phyloP scores from a whole-genome alignment of 371 early-diverging fungal species.

The Apophysomyces sp. region DNA sequence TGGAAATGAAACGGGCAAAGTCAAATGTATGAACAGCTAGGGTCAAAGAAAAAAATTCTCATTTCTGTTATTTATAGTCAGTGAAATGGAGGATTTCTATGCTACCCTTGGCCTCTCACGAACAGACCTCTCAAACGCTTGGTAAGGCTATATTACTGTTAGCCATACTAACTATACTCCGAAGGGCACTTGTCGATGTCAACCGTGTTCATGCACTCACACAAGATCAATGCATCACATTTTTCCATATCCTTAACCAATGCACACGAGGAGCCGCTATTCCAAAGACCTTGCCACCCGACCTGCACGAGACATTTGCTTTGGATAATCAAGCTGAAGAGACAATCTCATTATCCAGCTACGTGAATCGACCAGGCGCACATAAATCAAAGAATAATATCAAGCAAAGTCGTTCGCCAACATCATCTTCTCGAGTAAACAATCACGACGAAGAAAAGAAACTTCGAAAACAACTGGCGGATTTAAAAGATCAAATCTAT shows the following conservation, averaged over 20 bases:
- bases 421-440: neutral
- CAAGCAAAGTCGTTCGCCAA: neutral
- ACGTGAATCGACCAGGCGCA: conserved; percentile 45
- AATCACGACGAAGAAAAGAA: neutral
- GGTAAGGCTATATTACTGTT: conserved; percentile 15
- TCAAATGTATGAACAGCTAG: conserved; percentile 35
- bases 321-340: conserved; percentile 20
- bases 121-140: conserved; percentile 45
- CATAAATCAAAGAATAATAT: conserved; percentile 15
- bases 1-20: conserved; percentile 38
- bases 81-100: conserved; percentile 50
- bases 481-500: conserved; percentile 8
- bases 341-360: conserved; percentile 43
- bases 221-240: conserved; percentile 49
- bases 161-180: neutral
- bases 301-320: conserved; percentile 20
- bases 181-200: conserved; percentile 45
- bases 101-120: conserved; percentile 40
- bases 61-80: conserved; percentile 20
- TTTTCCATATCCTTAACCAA: conserved; percentile 49
- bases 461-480: conserved; percentile 4
- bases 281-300: conserved; percentile 14
- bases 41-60: neutral
- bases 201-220: conserved; percentile 44
- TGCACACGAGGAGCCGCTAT: conserved; percentile 19